Percentiles rank a stretch among this genome's conserved stretches.
Evolutionary conservation across 1,284 basidiomycete genomes (phyloP).

Genomic region (Cryptococcus sp.): DNA sequence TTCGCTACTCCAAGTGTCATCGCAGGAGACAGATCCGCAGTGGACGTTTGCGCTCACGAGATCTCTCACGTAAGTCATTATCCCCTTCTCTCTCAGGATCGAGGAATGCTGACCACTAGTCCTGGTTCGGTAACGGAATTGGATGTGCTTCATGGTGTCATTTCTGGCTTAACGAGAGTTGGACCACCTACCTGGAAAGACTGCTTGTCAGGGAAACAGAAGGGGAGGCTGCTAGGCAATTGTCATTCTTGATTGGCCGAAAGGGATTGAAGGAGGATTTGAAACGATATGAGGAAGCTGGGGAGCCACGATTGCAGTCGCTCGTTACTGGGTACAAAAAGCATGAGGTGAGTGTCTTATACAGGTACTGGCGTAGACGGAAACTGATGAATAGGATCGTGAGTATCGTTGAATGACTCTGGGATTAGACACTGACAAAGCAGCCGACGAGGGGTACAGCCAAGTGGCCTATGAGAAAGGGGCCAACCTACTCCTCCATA

Average conservation of each 20-base stretch:
- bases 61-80: conserved; percentile 43
- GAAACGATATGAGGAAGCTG: conserved; percentile 37
- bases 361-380: too few relatives aligned
- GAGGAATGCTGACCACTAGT: conserved; percentile 51
- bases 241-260: conserved; percentile 48
- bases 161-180: conserved; percentile 91
- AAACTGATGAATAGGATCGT: conserved; percentile 7
- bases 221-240: conserved; percentile 73
- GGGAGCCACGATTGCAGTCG: conserved; percentile 64
- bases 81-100: conserved; percentile 4
- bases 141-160: conserved; percentile 52
- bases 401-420: conserved; percentile 10
- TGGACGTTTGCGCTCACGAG: conserved; percentile 74
- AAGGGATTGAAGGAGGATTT: conserved; percentile 72
- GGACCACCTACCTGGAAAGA: conserved; percentile 92
- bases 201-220: conserved; percentile 71
- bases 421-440: conserved; percentile 5
- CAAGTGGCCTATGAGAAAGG: conserved; percentile 71
- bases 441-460: conserved; percentile 69
- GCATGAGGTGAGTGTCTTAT: conserved; percentile 34
- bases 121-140: conserved; percentile 82
- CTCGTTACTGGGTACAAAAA: conserved; percentile 77
- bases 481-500: conserved; percentile 63
- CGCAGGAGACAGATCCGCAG: conserved; percentile 75
- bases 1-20: conserved; percentile 83